These are phyloP conservation scores for Termitomyces sp. DNA, from an alignment of 768 basidiomycete species.

Conservation along the genomic window DNA sequence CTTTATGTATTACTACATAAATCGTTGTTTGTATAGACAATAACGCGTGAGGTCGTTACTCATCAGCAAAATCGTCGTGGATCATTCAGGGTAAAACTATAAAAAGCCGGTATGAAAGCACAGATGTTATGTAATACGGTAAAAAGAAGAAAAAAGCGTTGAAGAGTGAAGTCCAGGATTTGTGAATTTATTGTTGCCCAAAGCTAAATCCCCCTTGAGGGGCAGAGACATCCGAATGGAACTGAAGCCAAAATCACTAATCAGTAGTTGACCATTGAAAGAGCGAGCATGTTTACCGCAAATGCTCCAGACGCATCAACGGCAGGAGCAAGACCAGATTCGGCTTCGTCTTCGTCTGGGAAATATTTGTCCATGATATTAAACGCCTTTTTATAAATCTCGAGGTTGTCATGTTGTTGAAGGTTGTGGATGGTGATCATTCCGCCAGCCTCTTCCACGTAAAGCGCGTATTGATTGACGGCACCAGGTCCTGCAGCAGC, in stretches of 20 bases:
- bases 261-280: constrained; percentile 5
- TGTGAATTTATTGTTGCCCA: constrained; percentile 47
- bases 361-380: constrained; percentile 98
- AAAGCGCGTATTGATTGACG: constrained; percentile 89
- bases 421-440: constrained; percentile 99
- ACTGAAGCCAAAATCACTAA: constrained; percentile 35
- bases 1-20: background rate
- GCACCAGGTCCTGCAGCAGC: constrained; percentile 73
- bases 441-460: constrained; percentile 96
- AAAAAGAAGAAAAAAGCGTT: background rate
- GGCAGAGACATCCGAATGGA: constrained; percentile 79
- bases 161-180: background rate
- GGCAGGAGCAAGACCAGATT: constrained; percentile 75
- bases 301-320: constrained; percentile 72
- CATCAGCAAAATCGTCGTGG: background rate
- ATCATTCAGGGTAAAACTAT: constrained; percentile 11
- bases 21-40: background rate
- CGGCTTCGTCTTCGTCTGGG: constrained; percentile 94
- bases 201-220: constrained; percentile 98
- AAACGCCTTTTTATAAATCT: constrained; percentile 99
- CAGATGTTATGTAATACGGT: background rate
- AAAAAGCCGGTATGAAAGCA: constrained; percentile 6
- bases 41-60: constrained; percentile 2
- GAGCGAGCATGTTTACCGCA: constrained; percentile 44
- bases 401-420: constrained; percentile 98